Base-by-base conservation (phyloP, 2,329 filamentous ascomycete species). In the Xylariaceae sp. region DNA sequence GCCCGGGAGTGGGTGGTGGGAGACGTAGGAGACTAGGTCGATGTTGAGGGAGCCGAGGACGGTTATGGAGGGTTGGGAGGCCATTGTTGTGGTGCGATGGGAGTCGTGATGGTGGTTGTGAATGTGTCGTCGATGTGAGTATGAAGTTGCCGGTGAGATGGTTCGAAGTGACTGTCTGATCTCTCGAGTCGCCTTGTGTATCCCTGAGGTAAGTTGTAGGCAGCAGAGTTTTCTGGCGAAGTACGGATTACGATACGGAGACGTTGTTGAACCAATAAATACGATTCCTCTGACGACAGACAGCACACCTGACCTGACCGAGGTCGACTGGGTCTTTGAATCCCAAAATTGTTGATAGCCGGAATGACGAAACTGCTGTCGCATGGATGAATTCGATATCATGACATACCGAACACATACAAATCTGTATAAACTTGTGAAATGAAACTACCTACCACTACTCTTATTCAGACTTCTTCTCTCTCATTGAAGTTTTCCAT, bases 11-110 rank as follows among this genome's bases (percentile, higher is more conserved):
- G 94, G 93, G 64, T 96, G 85, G 64, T 93, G 90, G 4, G 90
- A 80, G 39, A 94, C 94, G 68, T 90, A 87, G 47, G 91, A 92
- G 64, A 96, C 90, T 64, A 97, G 87, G 77, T 99, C 93, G 72
- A 90, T 90, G 77, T 97, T 97, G 62, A 99, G 86, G 39, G 93
- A 97, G 68, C 93, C 93, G 66, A 97, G 86, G 63, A 97, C 84
- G 64, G 88, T 88, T 73, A 97, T 94, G 68, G 74, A 74, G 18
- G 79, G 78, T 59, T 58, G 60, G 60, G 64, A 2, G 15, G 66
- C 59, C 65, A 68, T 69, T 13, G 41, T 45, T 41, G 37, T 2
- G 37, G 39, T 67, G 53, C 17, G 17, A 52, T 18, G 11, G 47
- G 13, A 30, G 23, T 30, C 3, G 23, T 30, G 37, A 9, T 41